These are phyloP conservation scores for Fusarium domesticum DNA, from an alignment of 2,329 filamentous ascomycete genomes.

Conservation along the genomic window DNA sequence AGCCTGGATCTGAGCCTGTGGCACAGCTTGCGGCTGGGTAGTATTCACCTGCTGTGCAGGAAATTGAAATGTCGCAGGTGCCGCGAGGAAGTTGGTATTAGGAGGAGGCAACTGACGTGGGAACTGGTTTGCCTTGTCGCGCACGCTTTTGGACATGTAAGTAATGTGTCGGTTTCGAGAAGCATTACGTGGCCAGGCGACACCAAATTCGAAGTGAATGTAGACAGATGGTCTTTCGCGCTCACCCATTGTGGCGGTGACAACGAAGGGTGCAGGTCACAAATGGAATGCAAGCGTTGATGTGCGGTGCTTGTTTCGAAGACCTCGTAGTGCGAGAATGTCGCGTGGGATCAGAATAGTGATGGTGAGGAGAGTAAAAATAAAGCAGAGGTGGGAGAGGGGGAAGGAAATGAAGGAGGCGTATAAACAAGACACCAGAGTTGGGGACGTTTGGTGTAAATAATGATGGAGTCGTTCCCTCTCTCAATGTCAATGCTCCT, in stretches of 20 bases:
- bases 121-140: conserved; percentile 41
- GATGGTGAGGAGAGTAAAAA: not conserved
- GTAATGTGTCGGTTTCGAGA: conserved; percentile 45
- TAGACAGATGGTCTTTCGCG: conserved; percentile 38
- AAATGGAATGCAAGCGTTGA: too few relatives aligned
- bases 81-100: conserved; percentile 44
- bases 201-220: conserved; percentile 50
- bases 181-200: conserved; percentile 47
- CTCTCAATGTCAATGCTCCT: not conserved
- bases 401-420: not conserved
- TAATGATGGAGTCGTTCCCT: not conserved
- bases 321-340: too few relatives aligned
- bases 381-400: not conserved
- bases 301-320: too few relatives aligned
- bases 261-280: too few relatives aligned
- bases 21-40: not conserved
- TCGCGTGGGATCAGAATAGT: too few relatives aligned
- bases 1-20: conserved; percentile 3
- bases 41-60: conserved; percentile 7
- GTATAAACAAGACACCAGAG: too few relatives aligned
- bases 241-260: conserved; percentile 22
- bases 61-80: conserved; percentile 16
- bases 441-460: too few relatives aligned
- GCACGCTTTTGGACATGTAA: conserved; percentile 46
- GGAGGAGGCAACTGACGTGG: conserved; percentile 45